These are phyloP conservation scores for Theobroma cacao DNA, from an alignment of 345 rosid species.

Conservation along the genomic window DNA sequence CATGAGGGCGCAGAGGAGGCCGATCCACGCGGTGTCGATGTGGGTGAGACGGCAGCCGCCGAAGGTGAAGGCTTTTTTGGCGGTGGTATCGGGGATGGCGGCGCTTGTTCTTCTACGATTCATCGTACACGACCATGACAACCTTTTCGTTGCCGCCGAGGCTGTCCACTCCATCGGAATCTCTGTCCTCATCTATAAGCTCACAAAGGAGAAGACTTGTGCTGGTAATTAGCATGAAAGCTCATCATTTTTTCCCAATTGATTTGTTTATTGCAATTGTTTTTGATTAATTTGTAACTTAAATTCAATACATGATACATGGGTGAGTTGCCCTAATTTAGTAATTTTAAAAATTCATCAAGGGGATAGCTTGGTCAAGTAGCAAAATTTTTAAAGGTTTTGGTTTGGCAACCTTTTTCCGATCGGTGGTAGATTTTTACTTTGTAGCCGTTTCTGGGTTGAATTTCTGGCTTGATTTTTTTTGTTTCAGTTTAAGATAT, in stretches of 20 bases:
- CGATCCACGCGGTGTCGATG: conserved; percentile 72
- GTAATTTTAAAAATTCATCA: background rate
- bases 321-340: conserved; percentile 1
- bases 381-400: background rate
- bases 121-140: conserved; percentile 97
- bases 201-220: conserved; percentile 93
- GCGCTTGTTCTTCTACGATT: conserved; percentile 83
- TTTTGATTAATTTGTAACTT: background rate
- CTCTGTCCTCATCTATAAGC: conserved; percentile 88
- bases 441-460: background rate
- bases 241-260: background rate
- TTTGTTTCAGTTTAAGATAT: background rate
- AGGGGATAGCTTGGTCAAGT: background rate
- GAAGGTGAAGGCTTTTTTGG: conserved; percentile 91
- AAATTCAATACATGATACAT: background rate
- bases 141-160: conserved; percentile 98
- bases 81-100: conserved; percentile 89
- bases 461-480: background rate
- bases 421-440: background rate
- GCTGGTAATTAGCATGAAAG: conserved; percentile 56
- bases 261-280: background rate
- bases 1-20: conserved; percentile 60
- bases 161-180: conserved; percentile 97
- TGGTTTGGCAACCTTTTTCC: background rate
- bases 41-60: conserved; percentile 98